A percentile compares a stretch with the other conserved stretches of the same genome.
Conservation (phyloP, 371 early-diverging fungal species). For the Phascolomyces articulosus region DNA sequence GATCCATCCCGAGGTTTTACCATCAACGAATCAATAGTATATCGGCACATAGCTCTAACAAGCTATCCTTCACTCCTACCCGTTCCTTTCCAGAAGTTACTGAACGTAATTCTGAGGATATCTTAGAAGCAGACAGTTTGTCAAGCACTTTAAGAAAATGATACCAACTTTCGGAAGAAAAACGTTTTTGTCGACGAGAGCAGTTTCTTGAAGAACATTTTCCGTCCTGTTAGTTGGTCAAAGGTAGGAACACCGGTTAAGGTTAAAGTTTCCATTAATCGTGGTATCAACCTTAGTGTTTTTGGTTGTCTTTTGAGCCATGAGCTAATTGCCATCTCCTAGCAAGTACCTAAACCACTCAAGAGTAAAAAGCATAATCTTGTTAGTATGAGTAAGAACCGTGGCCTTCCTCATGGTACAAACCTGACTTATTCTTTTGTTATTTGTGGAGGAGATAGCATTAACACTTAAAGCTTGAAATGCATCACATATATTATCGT, state of each 20-base stretch:
- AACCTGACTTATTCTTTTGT: neutral
- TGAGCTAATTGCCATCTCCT: conserved; percentile 6
- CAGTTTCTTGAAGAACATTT: conserved; percentile 8
- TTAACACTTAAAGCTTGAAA: conserved; percentile 1
- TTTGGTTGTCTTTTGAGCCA: conserved; percentile 4
- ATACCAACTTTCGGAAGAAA: neutral
- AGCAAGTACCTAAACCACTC: conserved; percentile 4
- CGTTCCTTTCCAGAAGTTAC: neutral
- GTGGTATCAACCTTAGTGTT: conserved; percentile 9
- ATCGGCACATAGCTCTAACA: too few species aligned
- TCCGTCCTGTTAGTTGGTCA: conserved; percentile 12
- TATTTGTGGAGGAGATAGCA: too few species aligned
- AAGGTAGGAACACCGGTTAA: conserved; percentile 4
- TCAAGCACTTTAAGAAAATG: neutral
- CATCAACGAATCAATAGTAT: too few species aligned
- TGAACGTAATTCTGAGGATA: neutral
- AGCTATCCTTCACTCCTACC: neutral
- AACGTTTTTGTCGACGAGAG: conserved; percentile 15
- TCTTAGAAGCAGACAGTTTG: neutral
- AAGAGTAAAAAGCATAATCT: conserved; percentile 1
- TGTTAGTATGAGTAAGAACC: conserved; percentile 3
- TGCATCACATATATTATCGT: conserved; percentile 9
- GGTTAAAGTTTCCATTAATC: neutral
- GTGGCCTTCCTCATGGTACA: conserved; percentile 2
- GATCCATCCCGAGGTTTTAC: too few species aligned